Evolutionary conservation across 345 rosid species (phyloP).

Genomic region (Citrus maxima): DNA sequence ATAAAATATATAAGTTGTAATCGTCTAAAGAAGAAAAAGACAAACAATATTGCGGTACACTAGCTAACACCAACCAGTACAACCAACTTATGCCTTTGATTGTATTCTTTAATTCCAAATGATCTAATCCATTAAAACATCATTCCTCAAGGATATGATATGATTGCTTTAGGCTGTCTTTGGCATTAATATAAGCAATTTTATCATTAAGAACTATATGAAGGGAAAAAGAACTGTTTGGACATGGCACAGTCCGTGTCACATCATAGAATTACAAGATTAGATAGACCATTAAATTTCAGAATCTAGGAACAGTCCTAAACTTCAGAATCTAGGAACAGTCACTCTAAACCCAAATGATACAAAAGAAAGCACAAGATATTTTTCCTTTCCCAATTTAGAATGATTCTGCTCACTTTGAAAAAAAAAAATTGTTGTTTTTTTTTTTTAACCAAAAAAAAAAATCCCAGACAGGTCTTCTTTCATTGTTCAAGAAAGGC

Average conservation of each 20-base stretch:
- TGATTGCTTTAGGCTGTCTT: background rate
- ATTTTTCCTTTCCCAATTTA: no score
- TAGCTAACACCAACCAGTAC: background rate
- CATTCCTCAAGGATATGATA: background rate
- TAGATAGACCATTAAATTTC: background rate
- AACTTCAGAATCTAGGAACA: background rate
- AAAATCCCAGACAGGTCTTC: no score
- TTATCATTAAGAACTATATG: background rate
- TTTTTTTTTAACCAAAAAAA: no score
- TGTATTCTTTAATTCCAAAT: background rate
- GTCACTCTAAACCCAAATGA: background rate
- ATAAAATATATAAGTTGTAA: constrained; percentile 9
- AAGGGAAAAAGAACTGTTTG: background rate
- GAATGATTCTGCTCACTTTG: background rate
- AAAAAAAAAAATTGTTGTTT: background rate
- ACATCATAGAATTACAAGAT: background rate
- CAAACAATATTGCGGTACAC: constrained; percentile 3
- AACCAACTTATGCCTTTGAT: background rate
- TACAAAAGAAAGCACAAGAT: background rate
- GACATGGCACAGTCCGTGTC: constrained; percentile 1
- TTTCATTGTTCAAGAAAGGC: background rate
- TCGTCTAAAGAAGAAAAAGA: constrained; percentile 4
- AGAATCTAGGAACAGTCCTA: background rate
- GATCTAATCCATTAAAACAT: constrained; percentile 4
- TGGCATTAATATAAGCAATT: constrained; percentile 7